Percentiles rank a stretch among this genome's conserved stretches.
phyloP scores from a whole-genome alignment of 441 rosid species.

The Erysimum pusillum region DNA sequence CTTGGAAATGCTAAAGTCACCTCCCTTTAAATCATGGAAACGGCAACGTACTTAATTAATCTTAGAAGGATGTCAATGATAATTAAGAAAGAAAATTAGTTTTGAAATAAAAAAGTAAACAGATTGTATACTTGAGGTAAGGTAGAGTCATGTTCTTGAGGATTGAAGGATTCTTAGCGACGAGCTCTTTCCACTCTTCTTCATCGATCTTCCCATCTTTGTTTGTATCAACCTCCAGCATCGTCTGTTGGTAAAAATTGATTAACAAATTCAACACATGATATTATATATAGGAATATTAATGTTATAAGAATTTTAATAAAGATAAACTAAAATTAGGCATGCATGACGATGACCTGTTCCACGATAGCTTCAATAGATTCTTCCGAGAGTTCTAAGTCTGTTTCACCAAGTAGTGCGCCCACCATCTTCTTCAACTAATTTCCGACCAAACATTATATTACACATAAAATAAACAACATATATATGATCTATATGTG shows the following conservation, averaged over 20 bases:
- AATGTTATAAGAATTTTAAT: constrained; percentile 9
- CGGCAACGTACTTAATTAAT: background rate
- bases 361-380: constrained; percentile 63
- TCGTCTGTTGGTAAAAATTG: constrained; percentile 54
- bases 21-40: constrained; percentile 33
- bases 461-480: background rate
- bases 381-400: constrained; percentile 59
- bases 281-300: no score
- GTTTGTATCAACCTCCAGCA: constrained; percentile 68
- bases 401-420: constrained; percentile 74
- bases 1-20: constrained; percentile 46
- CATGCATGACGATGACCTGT: constrained; percentile 66
- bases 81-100: background rate
- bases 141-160: constrained; percentile 85
- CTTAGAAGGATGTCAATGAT: background rate
- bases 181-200: constrained; percentile 82
- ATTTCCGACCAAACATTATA: background rate
- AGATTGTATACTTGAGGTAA: constrained; percentile 52
- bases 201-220: constrained; percentile 82
- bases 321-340: background rate
- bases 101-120: background rate
- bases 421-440: constrained; percentile 83
- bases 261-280: no score
- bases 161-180: constrained; percentile 70
- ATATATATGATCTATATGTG: background rate